phyloP scores from a whole-genome alignment of 169 alveolate species.

The Toxoplasma gondii region DNA sequence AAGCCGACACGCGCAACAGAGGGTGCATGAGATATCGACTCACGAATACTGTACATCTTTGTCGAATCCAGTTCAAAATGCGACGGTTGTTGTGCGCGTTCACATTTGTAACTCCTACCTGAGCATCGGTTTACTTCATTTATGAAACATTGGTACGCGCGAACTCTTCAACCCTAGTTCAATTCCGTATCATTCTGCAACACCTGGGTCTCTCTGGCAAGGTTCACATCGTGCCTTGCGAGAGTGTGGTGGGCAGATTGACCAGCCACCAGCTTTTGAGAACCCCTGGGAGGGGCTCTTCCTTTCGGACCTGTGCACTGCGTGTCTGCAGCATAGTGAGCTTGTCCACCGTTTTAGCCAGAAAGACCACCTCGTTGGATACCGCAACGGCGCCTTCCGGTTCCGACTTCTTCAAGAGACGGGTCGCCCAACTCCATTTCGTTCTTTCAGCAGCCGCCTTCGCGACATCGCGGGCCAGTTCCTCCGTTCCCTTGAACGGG shows the following conservation, averaged over 20 bases:
- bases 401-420: neutral
- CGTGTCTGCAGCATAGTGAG: neutral
- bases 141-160: neutral
- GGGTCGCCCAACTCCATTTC: neutral
- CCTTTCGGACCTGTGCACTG: neutral
- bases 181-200: neutral
- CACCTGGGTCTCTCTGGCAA: neutral
- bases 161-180: neutral
- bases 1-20: no score
- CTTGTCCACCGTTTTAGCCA: neutral
- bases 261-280: neutral
- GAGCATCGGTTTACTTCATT: no score
- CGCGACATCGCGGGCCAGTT: neutral
- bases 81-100: no score
- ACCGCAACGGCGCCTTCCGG: no score
- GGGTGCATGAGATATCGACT: no score
- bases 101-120: no score
- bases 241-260: neutral
- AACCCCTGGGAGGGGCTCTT: neutral
- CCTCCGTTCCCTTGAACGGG: neutral
- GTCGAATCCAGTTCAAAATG: no score
- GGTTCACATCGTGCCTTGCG: neutral
- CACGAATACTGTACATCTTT: no score
- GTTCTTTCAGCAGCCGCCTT: neutral
- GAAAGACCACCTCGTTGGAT: neutral